These are phyloP conservation scores for Citrus medica DNA, from an alignment of 345 rosid species.

Conservation along the genomic window DNA sequence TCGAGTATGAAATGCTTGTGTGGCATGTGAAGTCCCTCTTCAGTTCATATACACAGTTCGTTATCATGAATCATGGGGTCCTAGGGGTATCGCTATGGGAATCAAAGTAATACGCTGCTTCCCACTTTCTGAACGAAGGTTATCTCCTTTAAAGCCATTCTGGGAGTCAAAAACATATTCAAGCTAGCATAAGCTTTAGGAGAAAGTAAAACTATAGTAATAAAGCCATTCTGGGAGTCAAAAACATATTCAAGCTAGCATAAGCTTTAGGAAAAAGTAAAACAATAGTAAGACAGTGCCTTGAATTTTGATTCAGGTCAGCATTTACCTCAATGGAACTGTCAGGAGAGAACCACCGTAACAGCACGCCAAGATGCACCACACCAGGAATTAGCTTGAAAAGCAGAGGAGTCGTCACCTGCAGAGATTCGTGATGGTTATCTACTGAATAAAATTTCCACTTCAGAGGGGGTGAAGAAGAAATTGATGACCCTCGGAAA, in stretches of 20 bases:
- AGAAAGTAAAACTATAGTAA: too few relatives aligned
- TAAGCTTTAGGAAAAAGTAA: neutral
- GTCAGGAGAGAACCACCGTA: conserved; percentile 85
- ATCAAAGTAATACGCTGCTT: conserved; percentile 30
- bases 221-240: conserved; percentile 39
- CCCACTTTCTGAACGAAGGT: conserved; percentile 45
- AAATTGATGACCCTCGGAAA: neutral
- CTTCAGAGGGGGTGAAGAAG: neutral
- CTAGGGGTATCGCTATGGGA: conserved; percentile 35
- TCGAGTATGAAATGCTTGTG: neutral
- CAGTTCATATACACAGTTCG: neutral
- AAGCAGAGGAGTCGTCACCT: conserved; percentile 94
- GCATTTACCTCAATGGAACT: conserved; percentile 61
- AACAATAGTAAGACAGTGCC: neutral
- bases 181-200: neutral
- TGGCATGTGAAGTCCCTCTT: neutral
- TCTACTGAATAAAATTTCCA: neutral
- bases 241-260: neutral
- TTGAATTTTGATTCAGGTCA: neutral
- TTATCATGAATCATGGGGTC: conserved; percentile 46
- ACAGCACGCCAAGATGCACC: conserved; percentile 79
- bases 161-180: conserved; percentile 28
- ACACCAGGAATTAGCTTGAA: conserved; percentile 91
- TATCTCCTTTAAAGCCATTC: conserved; percentile 50
- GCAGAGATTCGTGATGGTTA: conserved; percentile 11